Evolutionary conservation across 2,329 filamentous ascomycete species (phyloP).

Genomic region (Sporothrix euskadiensis): DNA sequence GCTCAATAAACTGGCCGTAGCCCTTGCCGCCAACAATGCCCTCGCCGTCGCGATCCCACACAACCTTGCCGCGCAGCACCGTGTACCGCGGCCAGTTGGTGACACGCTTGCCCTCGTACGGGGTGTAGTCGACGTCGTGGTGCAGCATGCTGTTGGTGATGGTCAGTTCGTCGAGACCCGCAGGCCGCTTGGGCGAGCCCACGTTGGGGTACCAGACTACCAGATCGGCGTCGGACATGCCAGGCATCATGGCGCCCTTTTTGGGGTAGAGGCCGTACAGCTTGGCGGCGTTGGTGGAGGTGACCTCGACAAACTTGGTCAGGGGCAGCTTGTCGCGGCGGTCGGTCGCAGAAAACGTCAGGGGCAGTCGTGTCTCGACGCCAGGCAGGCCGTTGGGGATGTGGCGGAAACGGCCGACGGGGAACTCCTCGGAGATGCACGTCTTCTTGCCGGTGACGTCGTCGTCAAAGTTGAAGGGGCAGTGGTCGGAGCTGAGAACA

Average conservation of each 20-base stretch:
- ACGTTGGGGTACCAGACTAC: conserved; percentile 56
- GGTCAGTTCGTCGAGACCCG: conserved; percentile 38
- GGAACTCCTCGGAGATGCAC: conserved; percentile 33
- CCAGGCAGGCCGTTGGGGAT: conserved; percentile 61
- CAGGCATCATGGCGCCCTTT: conserved; percentile 54
- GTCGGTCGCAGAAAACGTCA: conserved; percentile 41
- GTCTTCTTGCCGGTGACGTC: conserved; percentile 37
- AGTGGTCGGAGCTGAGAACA: conserved; percentile 52
- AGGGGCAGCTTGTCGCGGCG: conserved; percentile 35
- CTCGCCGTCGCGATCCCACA: conserved; percentile 58
- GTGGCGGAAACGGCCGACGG: conserved; percentile 51
- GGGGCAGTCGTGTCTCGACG: conserved; percentile 56
- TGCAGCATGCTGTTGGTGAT: conserved; percentile 57
- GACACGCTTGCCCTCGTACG: conserved; percentile 58
- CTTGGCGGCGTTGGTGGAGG: conserved; percentile 56
- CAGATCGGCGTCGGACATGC: conserved; percentile 56
- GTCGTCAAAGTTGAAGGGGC: conserved; percentile 53
- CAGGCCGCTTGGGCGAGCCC: conserved; percentile 30
- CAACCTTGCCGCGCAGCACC: conserved; percentile 57
- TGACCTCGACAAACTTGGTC: conserved; percentile 56
- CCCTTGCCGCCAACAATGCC: conserved; percentile 52
- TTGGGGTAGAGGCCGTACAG: conserved; percentile 56
- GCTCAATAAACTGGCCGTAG: conserved; percentile 51
- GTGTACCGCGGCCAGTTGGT: conserved; percentile 64
- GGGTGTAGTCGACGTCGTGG: conserved; percentile 64